Base-by-base conservation (phyloP, 257 asterid species). In the Hygrophila difformis region DNA sequence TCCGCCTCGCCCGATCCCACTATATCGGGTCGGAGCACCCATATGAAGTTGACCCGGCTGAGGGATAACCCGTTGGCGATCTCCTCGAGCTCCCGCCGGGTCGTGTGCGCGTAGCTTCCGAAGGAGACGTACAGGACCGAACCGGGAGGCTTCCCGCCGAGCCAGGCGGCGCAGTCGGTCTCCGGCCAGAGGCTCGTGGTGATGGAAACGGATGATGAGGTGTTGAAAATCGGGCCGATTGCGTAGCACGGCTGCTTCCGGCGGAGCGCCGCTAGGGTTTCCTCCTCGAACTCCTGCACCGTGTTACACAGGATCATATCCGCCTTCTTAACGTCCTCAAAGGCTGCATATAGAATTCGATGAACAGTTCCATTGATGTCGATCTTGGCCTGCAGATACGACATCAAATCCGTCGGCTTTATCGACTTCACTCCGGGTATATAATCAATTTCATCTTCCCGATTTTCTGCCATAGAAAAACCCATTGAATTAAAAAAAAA, bases 101-200 rank as follows among this genome's bases (percentile, higher is more conserved):
- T 17, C 4, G 24, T 9, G 26, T 33, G 41, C 3, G 55, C 55
- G 8, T 49, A 33, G 55, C 55, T 49, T 1, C 55, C 55, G 24
- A 49, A 49, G 21, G 55, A 49, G 6, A 49, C 40, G 42, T 49
- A 49, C 40, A 49, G 55, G 18, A 49, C 55, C 14, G 55, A 49
- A 26, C 55, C 55, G 8, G 1, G 40, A 6, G 55, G 42, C 37
- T 49, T 49, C 2, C 9, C 2, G 23, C 16, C 23, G 55, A 49
- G 55, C 55, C 55, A 49, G n/a, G 13, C 3, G 42, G n/a, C 33
- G 42, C 55, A 49, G 26, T 49, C 41, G 9, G 42, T 26, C 26
- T 49, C 55, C 12, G 1, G 2, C 55, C 55, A 31, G 12, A 49
- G 55, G 55, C 55, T 49, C 21, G 53, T 29, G 33, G 34, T 8